Conservation (phyloP, 2,329 filamentous ascomycete genomes). For the Orbilia blumenaviensis region DNA sequence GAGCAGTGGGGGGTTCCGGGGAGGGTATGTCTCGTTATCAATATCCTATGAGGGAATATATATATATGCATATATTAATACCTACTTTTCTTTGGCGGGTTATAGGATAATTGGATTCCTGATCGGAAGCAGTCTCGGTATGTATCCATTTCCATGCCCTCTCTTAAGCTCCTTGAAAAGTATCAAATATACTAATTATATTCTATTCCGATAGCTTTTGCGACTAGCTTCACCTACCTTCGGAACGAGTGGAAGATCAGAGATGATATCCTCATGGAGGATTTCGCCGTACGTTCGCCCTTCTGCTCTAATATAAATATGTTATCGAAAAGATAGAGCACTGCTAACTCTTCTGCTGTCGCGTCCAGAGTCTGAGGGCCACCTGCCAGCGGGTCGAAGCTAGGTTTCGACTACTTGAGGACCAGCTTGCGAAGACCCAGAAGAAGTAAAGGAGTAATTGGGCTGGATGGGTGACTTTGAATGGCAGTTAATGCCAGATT, state of each 20-base stretch:
- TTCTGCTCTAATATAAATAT: neutral
- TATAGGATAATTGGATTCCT: conserved; percentile 45
- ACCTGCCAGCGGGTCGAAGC: conserved; percentile 52
- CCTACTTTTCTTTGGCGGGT: too few relatives aligned
- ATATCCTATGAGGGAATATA: neutral
- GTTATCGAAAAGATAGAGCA: neutral
- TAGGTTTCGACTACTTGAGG: conserved; percentile 47
- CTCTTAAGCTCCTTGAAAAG: too few relatives aligned
- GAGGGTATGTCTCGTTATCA: conserved; percentile 25
- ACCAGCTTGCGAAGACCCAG: conserved; percentile 41
- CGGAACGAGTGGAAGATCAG: conserved; percentile 51
- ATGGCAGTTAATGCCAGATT: neutral
- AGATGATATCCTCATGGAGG: conserved; percentile 53
- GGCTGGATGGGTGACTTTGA: too few relatives aligned
- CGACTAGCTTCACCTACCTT: conserved; percentile 50
- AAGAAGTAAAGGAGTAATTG: too few relatives aligned
- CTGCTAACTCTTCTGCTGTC: neutral
- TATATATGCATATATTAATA: too few relatives aligned
- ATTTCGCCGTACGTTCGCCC: conserved; percentile 44
- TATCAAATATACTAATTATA: neutral
- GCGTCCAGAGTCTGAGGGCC: conserved; percentile 31
- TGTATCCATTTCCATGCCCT: too few relatives aligned
- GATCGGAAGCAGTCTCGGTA: conserved; percentile 42
- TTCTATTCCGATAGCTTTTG: conserved; percentile 21
- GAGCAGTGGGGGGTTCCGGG: conserved; percentile 44